Evolutionary conservation across 192 early-diverging fungal species (phyloP).

Genomic region (Coemansia sp.): DNA sequence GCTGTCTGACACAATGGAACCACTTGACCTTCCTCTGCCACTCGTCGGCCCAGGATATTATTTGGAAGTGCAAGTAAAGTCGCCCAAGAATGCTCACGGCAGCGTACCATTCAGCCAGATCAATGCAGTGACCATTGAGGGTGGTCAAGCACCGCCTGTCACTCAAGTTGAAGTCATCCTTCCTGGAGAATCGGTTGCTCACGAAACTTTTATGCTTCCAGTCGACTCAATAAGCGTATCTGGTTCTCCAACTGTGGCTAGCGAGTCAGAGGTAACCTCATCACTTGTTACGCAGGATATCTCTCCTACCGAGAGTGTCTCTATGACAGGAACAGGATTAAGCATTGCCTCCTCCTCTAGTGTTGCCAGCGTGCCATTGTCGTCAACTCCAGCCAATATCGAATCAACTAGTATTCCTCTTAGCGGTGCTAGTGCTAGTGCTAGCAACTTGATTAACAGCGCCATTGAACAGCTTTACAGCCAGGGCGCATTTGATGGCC

Average conservation of each 20-base stretch:
- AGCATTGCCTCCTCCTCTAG: background rate
- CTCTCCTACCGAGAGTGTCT: background rate
- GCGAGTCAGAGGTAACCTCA: background rate
- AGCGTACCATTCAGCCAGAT: conserved; percentile 27
- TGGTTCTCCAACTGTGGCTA: background rate
- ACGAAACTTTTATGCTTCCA: conserved; percentile 46
- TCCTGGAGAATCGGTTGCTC: conserved; percentile 41
- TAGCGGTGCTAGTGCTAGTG: background rate
- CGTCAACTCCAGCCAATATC: conserved; percentile 10
- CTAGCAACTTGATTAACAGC: conserved; percentile 4
- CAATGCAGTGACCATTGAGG: conserved; percentile 49
- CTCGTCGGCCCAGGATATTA: conserved; percentile 54
- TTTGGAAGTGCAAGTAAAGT: conserved; percentile 51
- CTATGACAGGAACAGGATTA: background rate
- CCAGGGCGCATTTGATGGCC: conserved; percentile 11
- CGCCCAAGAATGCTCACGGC: conserved; percentile 30
- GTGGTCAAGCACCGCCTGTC: conserved; percentile 41
- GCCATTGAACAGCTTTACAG: background rate
- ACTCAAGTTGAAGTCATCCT: conserved; percentile 56
- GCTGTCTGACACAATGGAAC: conserved; percentile 53
- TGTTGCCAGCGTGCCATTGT: background rate
- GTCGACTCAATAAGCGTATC: conserved; percentile 1
- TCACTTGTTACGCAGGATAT: background rate
- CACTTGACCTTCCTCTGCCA: conserved; percentile 47
- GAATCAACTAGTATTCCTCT: conserved; percentile 19